phyloP scores from a whole-genome alignment of 805 yeast genomes.

The Candida coquimbonensis region DNA sequence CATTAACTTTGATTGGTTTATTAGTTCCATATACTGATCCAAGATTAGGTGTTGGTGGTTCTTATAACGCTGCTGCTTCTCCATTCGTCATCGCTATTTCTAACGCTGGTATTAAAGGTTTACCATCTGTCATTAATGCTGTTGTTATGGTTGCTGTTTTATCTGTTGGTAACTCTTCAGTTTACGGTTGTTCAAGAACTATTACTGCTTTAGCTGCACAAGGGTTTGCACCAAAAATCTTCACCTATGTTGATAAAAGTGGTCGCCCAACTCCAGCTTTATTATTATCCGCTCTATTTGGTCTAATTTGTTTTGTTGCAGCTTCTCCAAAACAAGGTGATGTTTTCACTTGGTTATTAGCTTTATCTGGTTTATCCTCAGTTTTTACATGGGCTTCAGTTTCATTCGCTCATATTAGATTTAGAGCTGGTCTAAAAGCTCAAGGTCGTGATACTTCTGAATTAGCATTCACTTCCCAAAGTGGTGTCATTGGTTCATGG shows the following conservation, averaged over 20 bases:
- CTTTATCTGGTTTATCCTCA: constrained; percentile 71
- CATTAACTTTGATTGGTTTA: constrained; percentile 52
- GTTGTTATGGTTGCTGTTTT: constrained; percentile 54
- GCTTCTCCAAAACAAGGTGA: constrained; percentile 49
- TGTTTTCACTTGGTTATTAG: constrained; percentile 69
- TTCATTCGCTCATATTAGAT: constrained; percentile 60
- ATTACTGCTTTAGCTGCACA: constrained; percentile 45
- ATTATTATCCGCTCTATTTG: constrained; percentile 36
- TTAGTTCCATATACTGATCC: constrained; percentile 49
- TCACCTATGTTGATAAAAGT: constrained; percentile 39
- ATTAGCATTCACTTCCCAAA: constrained; percentile 57
- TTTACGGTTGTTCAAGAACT: constrained; percentile 50
- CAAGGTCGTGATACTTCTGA: constrained; percentile 67
- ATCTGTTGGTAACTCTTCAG: constrained; percentile 41
- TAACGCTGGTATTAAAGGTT: constrained; percentile 51
- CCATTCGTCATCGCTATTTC: constrained; percentile 60
- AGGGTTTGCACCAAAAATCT: constrained; percentile 42
- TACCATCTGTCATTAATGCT: constrained; percentile 57
- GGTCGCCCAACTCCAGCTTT: constrained; percentile 53
- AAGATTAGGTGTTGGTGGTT: constrained; percentile 37
- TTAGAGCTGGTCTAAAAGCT: constrained; percentile 46
- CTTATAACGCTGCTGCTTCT: constrained; percentile 52
- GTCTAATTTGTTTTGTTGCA: constrained; percentile 53
- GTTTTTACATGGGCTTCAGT: constrained; percentile 76
- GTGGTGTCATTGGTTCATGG: constrained; percentile 61